Percentiles rank a stretch among this genome's conserved stretches.
Conservation (phyloP, 495 filamentous ascomycete species). For the Acidomyces sp. region DNA sequence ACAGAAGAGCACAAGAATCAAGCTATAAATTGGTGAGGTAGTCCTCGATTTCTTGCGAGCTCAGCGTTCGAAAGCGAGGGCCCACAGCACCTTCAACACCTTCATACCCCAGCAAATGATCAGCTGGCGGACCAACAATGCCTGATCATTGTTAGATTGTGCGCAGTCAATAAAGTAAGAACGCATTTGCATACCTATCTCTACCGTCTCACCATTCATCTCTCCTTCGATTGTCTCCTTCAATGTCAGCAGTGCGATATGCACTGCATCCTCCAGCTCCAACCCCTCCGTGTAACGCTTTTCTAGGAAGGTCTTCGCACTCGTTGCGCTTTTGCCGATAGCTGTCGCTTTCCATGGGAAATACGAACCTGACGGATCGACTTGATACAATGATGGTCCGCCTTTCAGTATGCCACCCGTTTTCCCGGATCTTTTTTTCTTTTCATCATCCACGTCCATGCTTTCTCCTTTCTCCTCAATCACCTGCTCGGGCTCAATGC, state of each 20-base stretch:
- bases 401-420: conserved; percentile 92
- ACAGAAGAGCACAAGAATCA: neutral
- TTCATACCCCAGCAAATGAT: conserved; percentile 83
- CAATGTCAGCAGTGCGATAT: conserved; percentile 92
- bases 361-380: conserved; percentile 91
- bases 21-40: conserved; percentile 54
- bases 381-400: conserved; percentile 93
- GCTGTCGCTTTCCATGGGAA: conserved; percentile 99
- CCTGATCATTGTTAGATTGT: conserved; percentile 41
- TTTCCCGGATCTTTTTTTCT: conserved; percentile 63
- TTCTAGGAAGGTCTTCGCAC: conserved; percentile 96
- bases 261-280: conserved; percentile 95
- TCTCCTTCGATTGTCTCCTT: conserved; percentile 99
- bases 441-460: conserved; percentile 35
- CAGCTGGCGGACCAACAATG: conserved; percentile 87
- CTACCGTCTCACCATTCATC: conserved; percentile 98
- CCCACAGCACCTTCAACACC: conserved; percentile 82
- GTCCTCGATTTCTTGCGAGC: conserved; percentile 95
- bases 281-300: conserved; percentile 95
- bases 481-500: conserved; percentile 65
- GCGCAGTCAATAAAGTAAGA: conserved; percentile 6
- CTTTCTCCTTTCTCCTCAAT: conserved; percentile 30
- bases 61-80: conserved; percentile 90
- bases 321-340: conserved; percentile 96
- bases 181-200: conserved; percentile 59